Evolutionary conservation across 768 basidiomycete genomes (phyloP).

Genomic region (Porpolomopsis calyptriformis): DNA sequence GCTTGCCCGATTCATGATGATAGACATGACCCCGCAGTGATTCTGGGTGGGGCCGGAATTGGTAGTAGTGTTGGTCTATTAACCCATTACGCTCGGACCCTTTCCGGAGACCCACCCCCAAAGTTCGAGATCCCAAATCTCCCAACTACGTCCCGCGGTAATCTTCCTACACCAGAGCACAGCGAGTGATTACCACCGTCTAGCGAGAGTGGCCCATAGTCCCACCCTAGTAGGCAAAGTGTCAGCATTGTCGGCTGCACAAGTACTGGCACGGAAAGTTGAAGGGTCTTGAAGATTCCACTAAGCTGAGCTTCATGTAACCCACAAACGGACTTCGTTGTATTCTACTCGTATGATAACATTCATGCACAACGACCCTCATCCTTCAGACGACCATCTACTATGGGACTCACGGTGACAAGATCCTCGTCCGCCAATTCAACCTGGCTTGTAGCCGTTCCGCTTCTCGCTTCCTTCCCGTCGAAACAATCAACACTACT

Average conservation of each 20-base stretch:
- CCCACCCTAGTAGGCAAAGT: no score
- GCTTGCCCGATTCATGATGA: background rate
- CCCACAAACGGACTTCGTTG: background rate
- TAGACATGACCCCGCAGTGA: constrained; percentile 31
- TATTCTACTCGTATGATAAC: background rate
- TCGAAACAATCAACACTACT: constrained; percentile 64
- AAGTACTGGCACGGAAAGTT: no score
- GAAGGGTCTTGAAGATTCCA: no score
- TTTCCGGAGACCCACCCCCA: constrained; percentile 46
- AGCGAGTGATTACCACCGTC: background rate
- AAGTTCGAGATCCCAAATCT: constrained; percentile 22
- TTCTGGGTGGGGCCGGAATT: constrained; percentile 61
- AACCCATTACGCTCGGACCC: constrained; percentile 41
- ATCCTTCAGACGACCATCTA: constrained; percentile 62
- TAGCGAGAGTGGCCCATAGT: no score
- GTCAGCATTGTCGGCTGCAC: no score
- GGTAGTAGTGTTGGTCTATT: constrained; percentile 53
- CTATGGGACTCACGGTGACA: constrained; percentile 44
- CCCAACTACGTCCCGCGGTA: constrained; percentile 15
- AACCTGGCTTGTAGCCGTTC: constrained; percentile 15
- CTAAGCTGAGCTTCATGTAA: background rate
- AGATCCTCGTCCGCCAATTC: constrained; percentile 34
- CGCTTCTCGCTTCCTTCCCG: constrained; percentile 37
- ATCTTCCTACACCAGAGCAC: constrained; percentile 7
- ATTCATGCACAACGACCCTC: constrained; percentile 24